These are phyloP conservation scores for Pezizomycotina sp. DNA, from an alignment of 2,329 filamentous ascomycete genomes.

Conservation along the genomic window DNA sequence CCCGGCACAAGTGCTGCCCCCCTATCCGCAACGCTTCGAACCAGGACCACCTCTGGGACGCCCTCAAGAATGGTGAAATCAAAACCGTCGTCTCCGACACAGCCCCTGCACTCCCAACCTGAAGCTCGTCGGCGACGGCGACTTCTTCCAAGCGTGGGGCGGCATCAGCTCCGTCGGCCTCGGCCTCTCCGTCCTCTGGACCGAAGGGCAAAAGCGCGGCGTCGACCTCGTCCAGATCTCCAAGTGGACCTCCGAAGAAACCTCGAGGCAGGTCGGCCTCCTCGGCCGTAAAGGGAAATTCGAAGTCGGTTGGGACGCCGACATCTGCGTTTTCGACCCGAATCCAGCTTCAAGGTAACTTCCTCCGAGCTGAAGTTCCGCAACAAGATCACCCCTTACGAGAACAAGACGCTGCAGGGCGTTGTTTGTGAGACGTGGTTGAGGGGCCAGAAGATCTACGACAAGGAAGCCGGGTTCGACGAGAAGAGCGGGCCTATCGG, in stretches of 20 bases:
- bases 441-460: slow-evolving; percentile 58
- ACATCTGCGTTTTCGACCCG: slow-evolving; percentile 86
- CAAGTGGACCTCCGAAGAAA: slow-evolving; percentile 69
- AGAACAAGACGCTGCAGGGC: slow-evolving; percentile 60
- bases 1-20: slow-evolving; percentile 86
- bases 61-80: slow-evolving; percentile 68
- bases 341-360: slow-evolving; percentile 53
- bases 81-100: slow-evolving; percentile 89
- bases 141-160: slow-evolving; percentile 94
- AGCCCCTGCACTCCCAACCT: slow-evolving; percentile 90
- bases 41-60: slow-evolving; percentile 73
- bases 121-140: slow-evolving; percentile 53
- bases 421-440: slow-evolving; percentile 76
- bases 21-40: slow-evolving; percentile 70
- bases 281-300: slow-evolving; percentile 67
- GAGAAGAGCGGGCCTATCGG: slow-evolving; percentile 40
- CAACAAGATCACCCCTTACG: slow-evolving; percentile 83
- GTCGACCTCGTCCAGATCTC: slow-evolving; percentile 59
- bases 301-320: slow-evolving; percentile 66
- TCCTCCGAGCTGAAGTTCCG: slow-evolving; percentile 78
- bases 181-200: slow-evolving; percentile 79
- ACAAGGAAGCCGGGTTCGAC: slow-evolving; percentile 40
- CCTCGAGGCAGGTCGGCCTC: slow-evolving; percentile 74
- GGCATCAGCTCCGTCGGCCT: slow-evolving; percentile 89
- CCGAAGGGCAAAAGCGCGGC: slow-evolving; percentile 48